phyloP scores from a whole-genome alignment of 768 basidiomycete genomes.

The Pleurotus giganteus region DNA sequence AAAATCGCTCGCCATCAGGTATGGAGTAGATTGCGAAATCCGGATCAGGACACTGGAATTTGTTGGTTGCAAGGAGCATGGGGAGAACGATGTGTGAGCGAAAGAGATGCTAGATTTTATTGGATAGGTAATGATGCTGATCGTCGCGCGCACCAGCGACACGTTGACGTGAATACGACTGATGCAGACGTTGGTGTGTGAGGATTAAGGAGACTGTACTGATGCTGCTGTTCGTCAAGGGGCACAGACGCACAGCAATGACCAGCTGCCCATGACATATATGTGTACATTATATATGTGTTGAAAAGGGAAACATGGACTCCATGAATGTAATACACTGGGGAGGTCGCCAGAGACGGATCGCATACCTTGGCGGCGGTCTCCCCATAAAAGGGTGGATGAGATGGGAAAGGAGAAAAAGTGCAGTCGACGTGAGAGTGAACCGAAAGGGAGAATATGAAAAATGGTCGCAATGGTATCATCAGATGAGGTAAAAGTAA shows the following conservation, averaged over 20 bases:
- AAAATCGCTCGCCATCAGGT: constrained; percentile 47
- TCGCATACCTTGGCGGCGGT: neutral
- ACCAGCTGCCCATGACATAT: constrained; percentile 6
- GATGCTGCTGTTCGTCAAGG: constrained; percentile 7
- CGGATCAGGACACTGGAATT: constrained; percentile 45
- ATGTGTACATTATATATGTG: constrained; percentile 13
- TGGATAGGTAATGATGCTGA: neutral
- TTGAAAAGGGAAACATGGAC: constrained; percentile 7
- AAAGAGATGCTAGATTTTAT: neutral
- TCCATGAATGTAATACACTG: constrained; percentile 7
- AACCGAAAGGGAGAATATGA: constrained; percentile 10
- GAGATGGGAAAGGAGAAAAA: constrained; percentile 24
- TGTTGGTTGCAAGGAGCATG: constrained; percentile 13
- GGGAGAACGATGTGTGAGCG: neutral
- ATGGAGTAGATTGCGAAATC: constrained; percentile 58
- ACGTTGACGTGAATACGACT: neutral
- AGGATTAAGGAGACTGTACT: neutral
- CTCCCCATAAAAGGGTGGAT: constrained; percentile 19
- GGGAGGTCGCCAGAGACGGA: neutral
- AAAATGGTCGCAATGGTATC: constrained; percentile 64
- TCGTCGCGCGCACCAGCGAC: neutral
- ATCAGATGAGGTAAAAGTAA: constrained; percentile 69
- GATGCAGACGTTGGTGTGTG: neutral
- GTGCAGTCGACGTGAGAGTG: constrained; percentile 12
- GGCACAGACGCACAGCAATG: constrained; percentile 6